Base-by-base conservation (phyloP, 371 early-diverging fungal genomes). In the Catenaria anguillulae region DNA sequence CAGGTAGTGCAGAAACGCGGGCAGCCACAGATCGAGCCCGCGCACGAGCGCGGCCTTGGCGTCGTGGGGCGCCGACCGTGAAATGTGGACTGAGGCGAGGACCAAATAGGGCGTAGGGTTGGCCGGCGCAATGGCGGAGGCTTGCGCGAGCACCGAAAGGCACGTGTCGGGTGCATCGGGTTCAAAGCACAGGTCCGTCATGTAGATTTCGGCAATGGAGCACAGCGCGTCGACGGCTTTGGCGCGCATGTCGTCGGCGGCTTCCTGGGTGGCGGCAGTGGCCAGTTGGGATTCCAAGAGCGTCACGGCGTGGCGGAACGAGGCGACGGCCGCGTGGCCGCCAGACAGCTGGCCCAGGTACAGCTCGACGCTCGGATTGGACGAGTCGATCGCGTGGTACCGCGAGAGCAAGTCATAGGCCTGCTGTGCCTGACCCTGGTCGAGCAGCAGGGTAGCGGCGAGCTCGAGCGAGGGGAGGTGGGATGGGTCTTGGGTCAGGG, bases 121-220 rank as follows among this genome's bases (percentile, higher is more conserved):
- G 6, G 70, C 67, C 19, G 88, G 84, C 67, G 87, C 87, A 24
- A 83, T 68, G 59, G 77, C 66, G 26, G 81, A 64, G 1, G 91
- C 95, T 48, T 80, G 77, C 50, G 70, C 64, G 64, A 90, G 68
- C 66, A 79, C 87, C 40, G 76, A 68, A 68, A 90, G 90, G 69
- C 93, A 92, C 55, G 77, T 78, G 52, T 76, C 71, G 71, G 93
- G 94, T 10, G 97, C 97, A 56, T 90, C 85, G 21, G 84, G 81
- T 62, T 92, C 91, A 70, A 91, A 93, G 71, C 95, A 94, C 71
- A 88, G 89, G 68, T 97, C 97, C 0, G 97, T 93, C 71, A 97
- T 78, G 72, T 90, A 97, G 33, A 95, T 88, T 67, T 97, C 97
- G 4, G 90, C 82, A 86, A 97, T 88, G 60, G 93, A 87, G 70